Percentiles rank a stretch among this genome's conserved stretches.
These are phyloP conservation scores for Drechmeria coniospora DNA, from an alignment of 2,329 filamentous ascomycete genomes.

Conservation along the genomic window DNA sequence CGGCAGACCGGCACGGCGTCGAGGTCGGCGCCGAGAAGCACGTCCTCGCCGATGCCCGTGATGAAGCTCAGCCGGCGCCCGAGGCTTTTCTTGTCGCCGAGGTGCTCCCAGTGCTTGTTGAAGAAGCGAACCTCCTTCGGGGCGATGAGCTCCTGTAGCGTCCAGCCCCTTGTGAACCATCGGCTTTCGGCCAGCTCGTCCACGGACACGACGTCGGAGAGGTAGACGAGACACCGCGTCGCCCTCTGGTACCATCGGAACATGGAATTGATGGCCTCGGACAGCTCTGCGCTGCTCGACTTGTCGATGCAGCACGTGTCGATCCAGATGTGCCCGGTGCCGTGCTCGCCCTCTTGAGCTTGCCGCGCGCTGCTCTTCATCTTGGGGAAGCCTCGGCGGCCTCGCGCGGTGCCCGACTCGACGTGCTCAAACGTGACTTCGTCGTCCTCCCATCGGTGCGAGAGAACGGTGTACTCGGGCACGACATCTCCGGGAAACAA, in stretches of 20 bases:
- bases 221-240: slow-evolving; percentile 11
- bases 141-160: slow-evolving; percentile 7
- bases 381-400: slow-evolving; percentile 9
- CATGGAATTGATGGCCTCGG: slow-evolving; percentile 13
- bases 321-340: slow-evolving; percentile 11
- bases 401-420: neutral
- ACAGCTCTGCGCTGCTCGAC: slow-evolving; percentile 9
- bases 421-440: slow-evolving; percentile 12
- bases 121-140: slow-evolving; percentile 4
- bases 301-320: slow-evolving; percentile 15
- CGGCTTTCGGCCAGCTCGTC: slow-evolving; percentile 5
- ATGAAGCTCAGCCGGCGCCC: neutral
- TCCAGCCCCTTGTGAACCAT: slow-evolving; percentile 11
- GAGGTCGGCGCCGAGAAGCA: neutral
- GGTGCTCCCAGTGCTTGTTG: slow-evolving; percentile 2
- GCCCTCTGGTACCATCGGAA: slow-evolving; percentile 12
- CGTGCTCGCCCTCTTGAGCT: slow-evolving; percentile 8
- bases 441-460: slow-evolving; percentile 13
- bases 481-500: slow-evolving; percentile 2
- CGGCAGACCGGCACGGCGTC: neutral
- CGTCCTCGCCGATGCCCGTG: neutral
- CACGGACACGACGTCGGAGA: slow-evolving; percentile 6
- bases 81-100: slow-evolving; percentile 3
- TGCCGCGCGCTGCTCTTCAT: slow-evolving; percentile 5
- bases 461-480: slow-evolving; percentile 14